phyloP scores from a whole-genome alignment of 192 early-diverging fungal genomes.

The Rhizophagus clarus region DNA sequence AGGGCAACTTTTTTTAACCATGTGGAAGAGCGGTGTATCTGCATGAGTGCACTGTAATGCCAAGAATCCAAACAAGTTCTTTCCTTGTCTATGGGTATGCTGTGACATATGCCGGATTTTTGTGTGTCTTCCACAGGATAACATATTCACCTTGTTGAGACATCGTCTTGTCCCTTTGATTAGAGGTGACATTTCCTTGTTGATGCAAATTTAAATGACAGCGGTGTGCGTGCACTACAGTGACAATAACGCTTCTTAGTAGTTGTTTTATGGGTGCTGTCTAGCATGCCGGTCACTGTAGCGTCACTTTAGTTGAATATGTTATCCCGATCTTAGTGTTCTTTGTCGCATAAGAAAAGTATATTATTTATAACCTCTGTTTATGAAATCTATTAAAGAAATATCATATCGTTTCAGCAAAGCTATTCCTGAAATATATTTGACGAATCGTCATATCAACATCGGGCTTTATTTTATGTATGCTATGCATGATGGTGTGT shows the following conservation, averaged over 20 bases:
- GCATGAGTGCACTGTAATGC: background rate
- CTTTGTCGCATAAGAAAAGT: slow-evolving; percentile 20
- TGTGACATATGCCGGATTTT: slow-evolving; percentile 8
- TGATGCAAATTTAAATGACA: slow-evolving; percentile 19
- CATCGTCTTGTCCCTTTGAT: background rate
- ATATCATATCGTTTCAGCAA: slow-evolving; percentile 11
- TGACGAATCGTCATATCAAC: background rate
- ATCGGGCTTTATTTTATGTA: too few species aligned
- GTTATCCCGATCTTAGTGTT: slow-evolving; percentile 11
- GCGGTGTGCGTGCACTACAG: slow-evolving; percentile 24
- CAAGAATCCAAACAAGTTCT: slow-evolving; percentile 4
- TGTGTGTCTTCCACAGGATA: background rate
- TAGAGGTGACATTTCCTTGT: slow-evolving; percentile 6
- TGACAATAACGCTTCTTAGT: slow-evolving; percentile 4
- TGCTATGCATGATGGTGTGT: too few species aligned
- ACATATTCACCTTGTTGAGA: slow-evolving; percentile 24
- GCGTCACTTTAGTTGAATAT: slow-evolving; percentile 18
- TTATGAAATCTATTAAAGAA: background rate
- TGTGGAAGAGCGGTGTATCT: slow-evolving; percentile 7
- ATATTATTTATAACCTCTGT: slow-evolving; percentile 13
- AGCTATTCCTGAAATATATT: too few species aligned
- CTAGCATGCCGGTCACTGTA: slow-evolving; percentile 10
- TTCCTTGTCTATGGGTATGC: slow-evolving; percentile 14
- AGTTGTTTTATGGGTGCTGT: slow-evolving; percentile 20
- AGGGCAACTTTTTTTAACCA: slow-evolving; percentile 4